Base-by-base conservation (phyloP, 2,329 filamentous ascomycete genomes). In the Amauroascus verrucosus region DNA sequence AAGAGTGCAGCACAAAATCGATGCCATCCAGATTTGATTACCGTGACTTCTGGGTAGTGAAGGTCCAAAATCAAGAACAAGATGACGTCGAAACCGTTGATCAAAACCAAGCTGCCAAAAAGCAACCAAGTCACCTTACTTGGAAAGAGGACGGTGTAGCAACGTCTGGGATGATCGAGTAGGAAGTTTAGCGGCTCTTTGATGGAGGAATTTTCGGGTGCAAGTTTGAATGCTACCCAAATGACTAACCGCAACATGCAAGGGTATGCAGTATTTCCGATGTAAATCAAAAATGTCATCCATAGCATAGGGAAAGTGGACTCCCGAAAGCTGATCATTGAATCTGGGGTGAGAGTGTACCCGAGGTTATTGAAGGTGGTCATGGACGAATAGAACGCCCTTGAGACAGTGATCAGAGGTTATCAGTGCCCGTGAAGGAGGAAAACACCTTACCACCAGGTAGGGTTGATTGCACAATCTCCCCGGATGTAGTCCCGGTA, bases 111-210 rank as follows among this genome's bases (percentile, higher is more conserved):
- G 41, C 75, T 75, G 8, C 69, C 67, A 6, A 78, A 71, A 0
- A 82, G 72, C 49, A 75, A 72, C 78, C 78, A 83, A 0, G 81
- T 83, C 7, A 79, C 75, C n/a, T 68, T 66, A 30, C 74, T 72
- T 0, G 80, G 81, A 59, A 84, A 84, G 2, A 84, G 72, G 2
- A 81, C 73, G 3, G 79, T 83, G 60, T 81, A 84, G 59, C 80
- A 83, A 6, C 81, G 71, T 44, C 81, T 73, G 0, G 81, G 82
- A 62, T 85, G 79, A 49, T 83, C 75, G 9, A 85, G 73, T 0
- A 84, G 68, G 57, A 83, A 84, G 1, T 70, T 65, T 0, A 83
- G 65, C 0, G 77, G 28, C 61, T 61, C 45, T 65, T 63, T 2
- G 68, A 71, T 1, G 62, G 46, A 56, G 6, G 63, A 65, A 1